phyloP scores from a whole-genome alignment of 352 stramenopile genomes.

The Pythium folliculosum region DNA sequence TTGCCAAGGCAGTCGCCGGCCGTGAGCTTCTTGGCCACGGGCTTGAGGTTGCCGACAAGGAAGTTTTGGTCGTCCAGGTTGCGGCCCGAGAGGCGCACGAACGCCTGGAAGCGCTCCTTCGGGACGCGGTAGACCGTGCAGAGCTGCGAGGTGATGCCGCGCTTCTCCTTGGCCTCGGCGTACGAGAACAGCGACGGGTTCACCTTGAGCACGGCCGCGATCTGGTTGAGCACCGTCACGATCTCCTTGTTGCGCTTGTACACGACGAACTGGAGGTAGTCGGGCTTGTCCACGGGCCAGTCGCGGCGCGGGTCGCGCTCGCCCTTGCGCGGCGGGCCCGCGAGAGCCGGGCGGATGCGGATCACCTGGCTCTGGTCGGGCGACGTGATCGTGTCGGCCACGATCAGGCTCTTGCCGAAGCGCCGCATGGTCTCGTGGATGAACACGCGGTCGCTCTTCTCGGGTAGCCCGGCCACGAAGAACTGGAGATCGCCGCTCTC shows the following conservation, averaged over 20 bases:
- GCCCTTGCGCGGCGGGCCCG: slow-evolving; percentile 87
- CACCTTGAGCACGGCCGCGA: slow-evolving; percentile 73
- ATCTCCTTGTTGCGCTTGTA: slow-evolving; percentile 98
- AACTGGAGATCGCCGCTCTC: slow-evolving; percentile 39
- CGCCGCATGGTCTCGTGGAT: slow-evolving; percentile 88
- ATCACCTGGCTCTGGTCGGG: slow-evolving; percentile 58
- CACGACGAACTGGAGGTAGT: slow-evolving; percentile 95
- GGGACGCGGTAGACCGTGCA: slow-evolving; percentile 89
- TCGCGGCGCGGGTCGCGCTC: slow-evolving; percentile 43
- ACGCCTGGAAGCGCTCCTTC: slow-evolving; percentile 73
- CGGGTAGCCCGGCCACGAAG: slow-evolving; percentile 70
- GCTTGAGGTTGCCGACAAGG: slow-evolving; percentile 92
- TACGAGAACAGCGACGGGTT: slow-evolving; percentile 82
- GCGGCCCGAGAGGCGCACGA: slow-evolving; percentile 62
- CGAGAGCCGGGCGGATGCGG: slow-evolving; percentile 80
- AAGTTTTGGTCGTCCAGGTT: slow-evolving; percentile 87
- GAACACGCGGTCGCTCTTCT: slow-evolving; percentile 83
- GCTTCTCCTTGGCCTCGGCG: slow-evolving; percentile 97
- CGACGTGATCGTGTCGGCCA: slow-evolving; percentile 88
- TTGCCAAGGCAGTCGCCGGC: slow-evolving; percentile 63
- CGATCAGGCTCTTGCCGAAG: slow-evolving; percentile 57
- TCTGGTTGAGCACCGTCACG: slow-evolving; percentile 77
- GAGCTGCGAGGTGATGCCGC: slow-evolving; percentile 95
- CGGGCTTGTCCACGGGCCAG: slow-evolving; percentile 69
- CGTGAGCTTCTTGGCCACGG: slow-evolving; percentile 89